Base-by-base conservation (phyloP, 2,329 filamentous ascomycete species). In the Talaromyces marneffei region DNA sequence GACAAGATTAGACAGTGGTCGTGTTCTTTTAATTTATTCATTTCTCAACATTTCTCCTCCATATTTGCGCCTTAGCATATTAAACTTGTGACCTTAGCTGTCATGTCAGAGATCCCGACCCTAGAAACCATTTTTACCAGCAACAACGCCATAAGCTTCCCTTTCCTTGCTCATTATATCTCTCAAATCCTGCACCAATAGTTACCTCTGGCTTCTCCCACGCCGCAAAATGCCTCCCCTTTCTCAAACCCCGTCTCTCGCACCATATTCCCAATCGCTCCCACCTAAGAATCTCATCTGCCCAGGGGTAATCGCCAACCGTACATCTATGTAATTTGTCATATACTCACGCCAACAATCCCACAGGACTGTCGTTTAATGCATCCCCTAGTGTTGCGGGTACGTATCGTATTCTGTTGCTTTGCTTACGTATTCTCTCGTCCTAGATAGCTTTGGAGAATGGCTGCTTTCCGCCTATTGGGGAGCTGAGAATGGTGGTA, bases 261-360 rank as follows among this genome's bases (percentile, higher is more conserved):
- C 1, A 83, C 82, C 1, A 85, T 77, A 20, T 77, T 72, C 54
- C 80, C 83, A 50, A 85, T 71, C 5, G 79, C 80, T 20, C 75
- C 90, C 89, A 93, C 0, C 86, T 90, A 27, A 90, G 75, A 8
- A 92, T 81, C 74, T 92, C 89, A 63, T 91, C 86, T 0, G 84
- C 87, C 89, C 89, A 92, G n/a, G n/a, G n/a, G 0, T 82, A 77
- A 68, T 91, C 91, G 0, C 67, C 68, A 67, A 92, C 89, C 0
- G 86, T 86, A 90, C 89, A 93, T 66, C 89, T 86, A 66, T 87
- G 84, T 39, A 93, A 75, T 71, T 93, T 93, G 74, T 93, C 90
- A 66, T 89, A 89, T 35, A 93, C 86, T 90, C 90, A 94, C 0
- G 88, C 84, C 1, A 93, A 78, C 2, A 91, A 75, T 0, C 83